A percentile compares a stretch with the other conserved stretches of the same genome.
phyloP scores from a whole-genome alignment of 2,329 filamentous ascomycete species.

The Elsinoe australis region DNA sequence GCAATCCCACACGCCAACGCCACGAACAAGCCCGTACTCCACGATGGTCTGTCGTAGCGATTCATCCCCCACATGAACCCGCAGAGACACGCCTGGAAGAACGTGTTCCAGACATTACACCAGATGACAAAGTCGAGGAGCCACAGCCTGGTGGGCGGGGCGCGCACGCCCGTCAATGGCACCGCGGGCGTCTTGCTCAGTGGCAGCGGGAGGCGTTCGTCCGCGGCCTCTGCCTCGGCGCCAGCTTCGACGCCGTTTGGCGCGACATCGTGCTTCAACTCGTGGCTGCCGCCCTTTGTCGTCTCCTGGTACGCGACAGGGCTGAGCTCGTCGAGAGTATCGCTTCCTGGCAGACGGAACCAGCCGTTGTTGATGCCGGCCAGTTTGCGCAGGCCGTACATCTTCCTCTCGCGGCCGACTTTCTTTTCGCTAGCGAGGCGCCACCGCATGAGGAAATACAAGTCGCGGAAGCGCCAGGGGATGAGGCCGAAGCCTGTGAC shows the following conservation, averaged over 20 bases:
- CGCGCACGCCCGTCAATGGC: constrained; percentile 64
- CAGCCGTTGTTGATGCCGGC: constrained; percentile 68
- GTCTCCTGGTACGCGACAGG: constrained; percentile 18
- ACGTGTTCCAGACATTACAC: constrained; percentile 70
- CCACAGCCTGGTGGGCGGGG: constrained; percentile 60
- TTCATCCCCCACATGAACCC: constrained; percentile 66
- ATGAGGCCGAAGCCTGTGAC: constrained; percentile 77
- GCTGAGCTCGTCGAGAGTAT: constrained; percentile 43
- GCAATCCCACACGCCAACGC: constrained; percentile 64
- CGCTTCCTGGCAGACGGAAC: constrained; percentile 64
- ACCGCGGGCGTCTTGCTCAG: constrained; percentile 54
- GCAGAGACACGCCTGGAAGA: constrained; percentile 65
- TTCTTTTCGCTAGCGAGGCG: constrained; percentile 37
- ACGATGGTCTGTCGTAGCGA: constrained; percentile 60
- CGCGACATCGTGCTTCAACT: neutral
- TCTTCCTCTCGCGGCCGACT: constrained; percentile 29
- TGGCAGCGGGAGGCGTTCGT: constrained; percentile 54
- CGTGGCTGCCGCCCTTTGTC: no score
- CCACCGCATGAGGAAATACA: constrained; percentile 64
- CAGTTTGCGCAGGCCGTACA: constrained; percentile 56
- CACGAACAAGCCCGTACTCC: constrained; percentile 74
- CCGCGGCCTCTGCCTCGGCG: constrained; percentile 25
- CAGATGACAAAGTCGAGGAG: constrained; percentile 74
- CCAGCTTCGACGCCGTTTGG: neutral
- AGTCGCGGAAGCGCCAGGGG: constrained; percentile 75